A percentile compares a stretch with the other conserved stretches of the same genome.
Conservation (phyloP, 2,329 filamentous ascomycete genomes). For the Chrysoporthe puriensis region DNA sequence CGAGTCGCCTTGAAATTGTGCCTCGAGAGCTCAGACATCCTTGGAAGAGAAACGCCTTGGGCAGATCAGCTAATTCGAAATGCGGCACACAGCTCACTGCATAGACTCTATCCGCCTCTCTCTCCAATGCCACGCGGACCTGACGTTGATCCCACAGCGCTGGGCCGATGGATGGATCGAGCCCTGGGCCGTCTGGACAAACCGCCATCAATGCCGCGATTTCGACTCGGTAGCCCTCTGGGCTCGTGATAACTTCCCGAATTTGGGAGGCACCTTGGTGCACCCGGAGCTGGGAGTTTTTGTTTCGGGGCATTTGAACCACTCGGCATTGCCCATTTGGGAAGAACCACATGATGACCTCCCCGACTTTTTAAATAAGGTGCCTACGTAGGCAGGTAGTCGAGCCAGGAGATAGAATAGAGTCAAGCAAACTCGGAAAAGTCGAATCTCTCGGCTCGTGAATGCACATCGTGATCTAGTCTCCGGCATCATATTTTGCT, state of each 20-base stretch:
- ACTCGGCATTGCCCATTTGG: neutral
- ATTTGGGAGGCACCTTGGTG: neutral
- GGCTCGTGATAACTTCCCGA: neutral
- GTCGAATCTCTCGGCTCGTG: neutral
- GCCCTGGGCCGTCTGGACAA: neutral
- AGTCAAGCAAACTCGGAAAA: neutral
- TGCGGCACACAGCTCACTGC: neutral
- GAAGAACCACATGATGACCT: neutral
- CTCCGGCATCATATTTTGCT: neutral
- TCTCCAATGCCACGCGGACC: neutral
- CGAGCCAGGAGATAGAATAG: neutral
- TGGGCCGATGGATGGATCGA: neutral
- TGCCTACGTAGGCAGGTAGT: neutral
- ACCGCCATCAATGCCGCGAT: neutral
- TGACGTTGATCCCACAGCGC: neutral
- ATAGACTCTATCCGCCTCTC: neutral
- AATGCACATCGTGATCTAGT: neutral
- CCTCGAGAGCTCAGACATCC: neutral
- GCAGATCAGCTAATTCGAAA: neutral
- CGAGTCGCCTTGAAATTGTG: neutral
- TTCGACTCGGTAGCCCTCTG: neutral
- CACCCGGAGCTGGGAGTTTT: neutral
- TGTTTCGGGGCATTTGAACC: neutral
- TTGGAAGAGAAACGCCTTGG: neutral
- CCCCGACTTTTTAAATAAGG: neutral